These are phyloP conservation scores for Apophysomyces elegans DNA, from an alignment of 371 early-diverging fungal genomes.

Conservation along the genomic window DNA sequence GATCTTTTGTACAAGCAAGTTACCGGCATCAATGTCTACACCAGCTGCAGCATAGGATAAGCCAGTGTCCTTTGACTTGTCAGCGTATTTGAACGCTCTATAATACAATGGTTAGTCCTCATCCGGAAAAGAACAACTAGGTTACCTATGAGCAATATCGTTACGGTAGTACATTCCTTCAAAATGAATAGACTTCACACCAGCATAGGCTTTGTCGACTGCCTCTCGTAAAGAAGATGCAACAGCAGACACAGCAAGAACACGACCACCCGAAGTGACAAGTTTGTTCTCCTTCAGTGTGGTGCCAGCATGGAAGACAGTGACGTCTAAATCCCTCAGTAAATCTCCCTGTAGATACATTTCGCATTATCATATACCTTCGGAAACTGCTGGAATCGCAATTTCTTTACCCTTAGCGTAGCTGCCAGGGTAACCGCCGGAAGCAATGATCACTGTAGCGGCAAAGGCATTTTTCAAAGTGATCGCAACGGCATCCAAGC, in stretches of 20 bases:
- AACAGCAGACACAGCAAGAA: constrained; percentile 89
- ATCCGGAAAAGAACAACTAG: not conserved
- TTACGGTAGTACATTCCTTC: constrained; percentile 85
- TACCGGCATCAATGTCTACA: constrained; percentile 95
- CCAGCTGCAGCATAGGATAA: constrained; percentile 94
- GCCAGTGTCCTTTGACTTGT: constrained; percentile 46
- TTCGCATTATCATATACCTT: constrained; percentile 14
- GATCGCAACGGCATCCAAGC: constrained; percentile 87
- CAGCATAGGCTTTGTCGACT: constrained; percentile 75
- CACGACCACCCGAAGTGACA: constrained; percentile 95
- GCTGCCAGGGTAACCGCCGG: constrained; percentile 90
- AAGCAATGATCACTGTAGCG: constrained; percentile 91
- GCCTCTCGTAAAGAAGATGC: constrained; percentile 74
- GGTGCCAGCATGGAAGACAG: constrained; percentile 96
- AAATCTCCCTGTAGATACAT: constrained; percentile 12
- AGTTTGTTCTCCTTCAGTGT: constrained; percentile 55
- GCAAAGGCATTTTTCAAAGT: constrained; percentile 76
- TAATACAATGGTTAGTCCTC: constrained; percentile 6
- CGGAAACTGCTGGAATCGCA: constrained; percentile 52
- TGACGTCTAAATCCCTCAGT: constrained; percentile 49
- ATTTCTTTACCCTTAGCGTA: constrained; percentile 87
- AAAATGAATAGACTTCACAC: constrained; percentile 74
- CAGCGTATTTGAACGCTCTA: constrained; percentile 67
- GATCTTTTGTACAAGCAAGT: constrained; percentile 92
- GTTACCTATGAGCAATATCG: constrained; percentile 88